phyloP scores from a whole-genome alignment of 2,329 filamentous ascomycete species.

The Monilinia polystroma region DNA sequence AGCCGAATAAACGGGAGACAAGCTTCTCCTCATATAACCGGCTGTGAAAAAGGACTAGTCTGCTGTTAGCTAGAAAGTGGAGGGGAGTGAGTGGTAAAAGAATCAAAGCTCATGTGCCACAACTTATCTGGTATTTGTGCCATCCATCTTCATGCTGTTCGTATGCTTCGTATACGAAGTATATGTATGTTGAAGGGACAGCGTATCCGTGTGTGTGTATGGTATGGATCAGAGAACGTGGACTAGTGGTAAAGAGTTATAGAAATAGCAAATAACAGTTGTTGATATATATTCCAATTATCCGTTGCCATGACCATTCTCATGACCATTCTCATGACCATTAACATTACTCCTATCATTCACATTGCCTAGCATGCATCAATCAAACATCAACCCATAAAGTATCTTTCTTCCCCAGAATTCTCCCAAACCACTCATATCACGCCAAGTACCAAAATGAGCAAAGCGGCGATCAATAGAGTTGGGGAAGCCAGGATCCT shows the following conservation, averaged over 20 bases:
- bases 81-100: background rate
- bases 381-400: no score
- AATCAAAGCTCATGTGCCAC: background rate
- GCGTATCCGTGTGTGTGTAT: background rate
- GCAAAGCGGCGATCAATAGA: slow-evolving; percentile 12
- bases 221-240: background rate
- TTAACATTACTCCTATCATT: no score
- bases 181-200: background rate
- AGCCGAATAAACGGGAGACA: background rate
- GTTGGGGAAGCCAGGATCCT: slow-evolving; percentile 18
- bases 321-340: no score
- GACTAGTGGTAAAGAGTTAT: background rate
- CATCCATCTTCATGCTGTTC: background rate
- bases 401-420: background rate
- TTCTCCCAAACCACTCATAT: background rate
- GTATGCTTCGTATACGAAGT: background rate
- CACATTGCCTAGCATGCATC: no score
- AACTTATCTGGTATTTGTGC: background rate
- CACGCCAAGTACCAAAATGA: background rate
- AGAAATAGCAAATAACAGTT: background rate
- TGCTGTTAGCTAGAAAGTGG: no score
- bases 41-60: no score
- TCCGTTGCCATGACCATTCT: no score
- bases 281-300: background rate
- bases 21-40: no score